Evolutionary conservation across 306 rosid species (phyloP), one percentile per base, ranked within the genome.

Genomic region (Cicer yamashitae): DNA sequence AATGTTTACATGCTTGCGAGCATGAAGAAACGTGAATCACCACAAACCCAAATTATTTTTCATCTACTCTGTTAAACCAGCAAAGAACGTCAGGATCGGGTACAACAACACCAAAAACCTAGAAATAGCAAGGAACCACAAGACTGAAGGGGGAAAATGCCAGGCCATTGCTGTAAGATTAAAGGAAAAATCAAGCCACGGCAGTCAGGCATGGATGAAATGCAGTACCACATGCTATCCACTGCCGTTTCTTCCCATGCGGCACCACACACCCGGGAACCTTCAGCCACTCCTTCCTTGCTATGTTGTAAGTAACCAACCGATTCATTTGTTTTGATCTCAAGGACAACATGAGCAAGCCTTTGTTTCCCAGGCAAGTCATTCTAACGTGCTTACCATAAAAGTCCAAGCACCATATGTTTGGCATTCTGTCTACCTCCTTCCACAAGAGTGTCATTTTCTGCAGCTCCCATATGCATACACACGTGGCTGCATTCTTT

Each of bases 381-480:
- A 93, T 93, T 70, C 87, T 80, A 74, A 91, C 89, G 96, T 86
- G 93, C 98, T 93, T 93, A 82, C 97, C 98, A 70, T 93, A 93
- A 80, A 89, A 93, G 79, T 93, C 98, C 87, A 93, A 91, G 98
- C 98, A 93, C 98, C 72, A 67, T 46, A 67, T 22, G 30, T 67
- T 93, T 93, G 98, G 98, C 98, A 93, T 93, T 93, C 98, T 93
- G 97, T 93, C 98, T 81, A 93, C 98, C 98, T 93, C 98, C 96
- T 91, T 93, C 98, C 98, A 93, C 81, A 91, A 88, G 81, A 91
- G 90, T 13, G 91, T 93, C 97, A 93, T 93, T 82, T 84, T 88
- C 92, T 93, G 97, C 75, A 91, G 96, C 92, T 93, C 98, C 98
- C 97, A 93, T 81, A 91, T 86, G 86, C 97, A 93, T 14, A 91